phyloP scores from a whole-genome alignment of 140 eudicot genomes.

The Cichorium intybus region DNA sequence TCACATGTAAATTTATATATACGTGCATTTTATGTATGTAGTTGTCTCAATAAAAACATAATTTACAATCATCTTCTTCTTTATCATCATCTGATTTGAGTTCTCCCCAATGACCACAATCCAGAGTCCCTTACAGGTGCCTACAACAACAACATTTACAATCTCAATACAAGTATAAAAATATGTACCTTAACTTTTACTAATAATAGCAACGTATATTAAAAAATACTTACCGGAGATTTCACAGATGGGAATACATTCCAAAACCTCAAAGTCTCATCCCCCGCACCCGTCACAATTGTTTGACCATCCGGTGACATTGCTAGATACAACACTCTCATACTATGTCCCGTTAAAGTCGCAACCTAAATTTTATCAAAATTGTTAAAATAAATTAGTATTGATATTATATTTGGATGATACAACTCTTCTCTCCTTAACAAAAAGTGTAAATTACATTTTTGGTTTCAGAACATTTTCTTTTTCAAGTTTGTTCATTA shows the following conservation, averaged over 20 bases:
- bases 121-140: conserved; percentile 83
- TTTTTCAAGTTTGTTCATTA: no score
- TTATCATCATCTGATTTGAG: conserved; percentile 80
- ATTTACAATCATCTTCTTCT: conserved; percentile 4
- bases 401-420: no score
- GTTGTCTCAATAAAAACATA: neutral
- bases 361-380: conserved; percentile 56
- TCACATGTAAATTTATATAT: no score
- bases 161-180: neutral
- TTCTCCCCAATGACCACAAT: conserved; percentile 89
- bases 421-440: no score
- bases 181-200: neutral
- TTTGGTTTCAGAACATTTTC: no score
- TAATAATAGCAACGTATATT: neutral
- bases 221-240: conserved; percentile 45
- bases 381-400: neutral
- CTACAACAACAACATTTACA: conserved; percentile 31
- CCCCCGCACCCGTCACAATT: conserved; percentile 97
- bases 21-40: neutral
- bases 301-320: conserved; percentile 99
- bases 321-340: conserved; percentile 89
- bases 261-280: conserved; percentile 94
- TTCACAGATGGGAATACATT: conserved; percentile 95
- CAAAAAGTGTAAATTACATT: no score
- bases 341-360: conserved; percentile 84